Percentiles rank a stretch among this genome's conserved stretches.
Conservation (phyloP, 192 early-diverging fungal genomes). For the Umbelopsis sp. region DNA sequence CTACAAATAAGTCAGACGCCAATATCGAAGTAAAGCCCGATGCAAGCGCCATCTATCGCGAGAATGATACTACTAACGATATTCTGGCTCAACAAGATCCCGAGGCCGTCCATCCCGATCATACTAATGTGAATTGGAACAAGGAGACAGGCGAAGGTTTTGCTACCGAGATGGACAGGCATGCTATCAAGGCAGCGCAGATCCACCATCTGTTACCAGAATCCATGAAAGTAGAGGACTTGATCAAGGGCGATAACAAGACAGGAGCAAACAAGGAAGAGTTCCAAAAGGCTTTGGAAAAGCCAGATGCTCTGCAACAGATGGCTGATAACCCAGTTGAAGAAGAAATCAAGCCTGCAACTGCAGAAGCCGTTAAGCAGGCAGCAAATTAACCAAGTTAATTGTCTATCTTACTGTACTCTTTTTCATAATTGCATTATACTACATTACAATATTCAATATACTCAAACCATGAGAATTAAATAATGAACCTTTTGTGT, state of each 20-base stretch:
- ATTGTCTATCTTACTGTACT: not conserved
- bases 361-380: slow-evolving; percentile 10
- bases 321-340: not conserved
- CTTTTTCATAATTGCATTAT: not conserved
- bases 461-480: not conserved
- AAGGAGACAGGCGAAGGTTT: slow-evolving; percentile 10
- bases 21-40: slow-evolving; percentile 5
- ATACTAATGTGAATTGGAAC: slow-evolving; percentile 4
- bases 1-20: not conserved
- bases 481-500: not conserved
- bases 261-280: slow-evolving; percentile 7
- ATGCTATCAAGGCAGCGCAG: slow-evolving; percentile 10
- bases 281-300: slow-evolving; percentile 7
- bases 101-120: slow-evolving; percentile 2
- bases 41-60: slow-evolving; percentile 2
- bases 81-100: slow-evolving; percentile 6
- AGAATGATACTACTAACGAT: not conserved
- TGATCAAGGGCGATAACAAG: slow-evolving; percentile 8
- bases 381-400: slow-evolving; percentile 1
- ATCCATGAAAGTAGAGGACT: not conserved
- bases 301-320: slow-evolving; percentile 9
- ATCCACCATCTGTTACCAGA: not conserved
- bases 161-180: slow-evolving; percentile 18
- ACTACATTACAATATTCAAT: not conserved
- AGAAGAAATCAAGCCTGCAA: slow-evolving; percentile 17